Evolutionary conservation across 2,329 filamentous ascomycete genomes (phyloP).

Genomic region (Penicillium hesseltinei): DNA sequence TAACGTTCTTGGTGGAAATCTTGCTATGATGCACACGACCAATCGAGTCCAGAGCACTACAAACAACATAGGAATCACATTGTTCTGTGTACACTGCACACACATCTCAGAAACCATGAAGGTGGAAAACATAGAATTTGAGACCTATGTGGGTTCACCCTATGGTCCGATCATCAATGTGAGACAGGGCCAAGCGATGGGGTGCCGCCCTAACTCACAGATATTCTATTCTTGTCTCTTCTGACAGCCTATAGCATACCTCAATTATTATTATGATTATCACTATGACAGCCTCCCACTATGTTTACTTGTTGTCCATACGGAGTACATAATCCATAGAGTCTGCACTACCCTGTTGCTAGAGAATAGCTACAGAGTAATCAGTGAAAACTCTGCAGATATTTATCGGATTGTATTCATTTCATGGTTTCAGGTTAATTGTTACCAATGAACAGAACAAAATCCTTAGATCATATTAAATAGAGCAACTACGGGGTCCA

Average conservation of each 20-base stretch:
- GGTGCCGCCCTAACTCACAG: background rate
- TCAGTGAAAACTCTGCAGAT: background rate
- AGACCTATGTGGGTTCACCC: background rate
- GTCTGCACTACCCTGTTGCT: background rate
- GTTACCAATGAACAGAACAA: background rate
- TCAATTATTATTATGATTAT: background rate
- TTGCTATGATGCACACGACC: background rate
- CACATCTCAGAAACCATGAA: background rate
- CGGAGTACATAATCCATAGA: background rate
- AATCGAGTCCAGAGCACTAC: background rate
- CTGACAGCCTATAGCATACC: background rate
- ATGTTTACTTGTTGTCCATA: background rate
- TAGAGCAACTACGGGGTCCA: background rate
- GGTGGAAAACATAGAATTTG: background rate
- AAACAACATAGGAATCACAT: background rate
- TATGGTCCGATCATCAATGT: slow-evolving; percentile 15
- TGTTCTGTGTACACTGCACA: background rate
- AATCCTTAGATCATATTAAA: background rate
- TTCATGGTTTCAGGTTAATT: slow-evolving; percentile 2
- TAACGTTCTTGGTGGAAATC: background rate
- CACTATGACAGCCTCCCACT: background rate
- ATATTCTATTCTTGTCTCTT: slow-evolving; percentile 5
- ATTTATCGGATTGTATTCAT: background rate
- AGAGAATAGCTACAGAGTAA: background rate
- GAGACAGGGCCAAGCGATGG: slow-evolving; percentile 19